Evolutionary conservation across 768 basidiomycete genomes (phyloP).

Genomic region (Albatrellus ellisii): DNA sequence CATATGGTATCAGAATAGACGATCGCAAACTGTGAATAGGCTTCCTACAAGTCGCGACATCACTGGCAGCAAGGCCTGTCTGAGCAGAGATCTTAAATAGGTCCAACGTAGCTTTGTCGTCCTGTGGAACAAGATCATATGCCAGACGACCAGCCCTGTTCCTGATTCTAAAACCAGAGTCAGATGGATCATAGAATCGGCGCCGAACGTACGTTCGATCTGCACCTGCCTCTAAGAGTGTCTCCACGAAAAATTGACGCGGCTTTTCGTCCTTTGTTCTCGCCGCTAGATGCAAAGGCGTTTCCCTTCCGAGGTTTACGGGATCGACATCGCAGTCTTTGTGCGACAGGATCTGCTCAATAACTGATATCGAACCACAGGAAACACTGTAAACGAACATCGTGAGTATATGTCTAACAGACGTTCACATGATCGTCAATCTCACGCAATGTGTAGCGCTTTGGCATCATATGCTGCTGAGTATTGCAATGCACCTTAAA

Average conservation of each 20-base stretch:
- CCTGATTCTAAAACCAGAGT: slow-evolving; percentile 37
- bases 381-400: slow-evolving; percentile 27
- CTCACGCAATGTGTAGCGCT: slow-evolving; percentile 70
- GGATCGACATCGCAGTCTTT: slow-evolving; percentile 78
- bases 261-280: slow-evolving; percentile 40
- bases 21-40: no score
- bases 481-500: neutral
- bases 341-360: slow-evolving; percentile 60
- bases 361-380: slow-evolving; percentile 43
- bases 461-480: neutral
- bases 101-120: slow-evolving; percentile 35
- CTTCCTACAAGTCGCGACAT: slow-evolving; percentile 56
- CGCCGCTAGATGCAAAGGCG: slow-evolving; percentile 70
- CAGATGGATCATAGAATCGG: neutral
- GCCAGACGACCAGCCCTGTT: slow-evolving; percentile 54
- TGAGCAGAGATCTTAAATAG: slow-evolving; percentile 44
- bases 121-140: slow-evolving; percentile 38
- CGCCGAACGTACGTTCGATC: slow-evolving; percentile 40
- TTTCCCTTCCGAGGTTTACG: slow-evolving; percentile 58
- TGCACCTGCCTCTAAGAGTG: slow-evolving; percentile 69
- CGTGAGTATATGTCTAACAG: neutral
- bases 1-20: no score
- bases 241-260: slow-evolving; percentile 40
- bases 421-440: slow-evolving; percentile 3
- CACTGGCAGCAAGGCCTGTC: slow-evolving; percentile 36